Conservation (phyloP, 2,329 filamentous ascomycete species). For the Penicillium sp. region DNA sequence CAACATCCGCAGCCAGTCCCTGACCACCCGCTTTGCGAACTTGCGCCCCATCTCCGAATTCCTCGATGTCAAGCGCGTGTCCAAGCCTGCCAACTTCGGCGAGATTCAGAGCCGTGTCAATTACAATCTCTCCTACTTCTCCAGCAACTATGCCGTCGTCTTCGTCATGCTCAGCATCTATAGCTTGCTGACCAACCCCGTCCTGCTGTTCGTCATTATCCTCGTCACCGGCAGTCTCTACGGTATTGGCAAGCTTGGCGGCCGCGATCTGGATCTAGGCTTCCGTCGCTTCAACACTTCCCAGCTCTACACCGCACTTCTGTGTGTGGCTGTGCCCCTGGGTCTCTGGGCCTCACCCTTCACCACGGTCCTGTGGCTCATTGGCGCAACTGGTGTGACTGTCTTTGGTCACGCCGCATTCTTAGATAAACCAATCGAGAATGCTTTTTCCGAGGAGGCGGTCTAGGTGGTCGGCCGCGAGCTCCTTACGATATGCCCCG, state of each 20-base stretch:
- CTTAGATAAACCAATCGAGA: constrained; percentile 99
- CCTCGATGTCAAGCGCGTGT: constrained; percentile 90
- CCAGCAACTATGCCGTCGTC: constrained; percentile 94
- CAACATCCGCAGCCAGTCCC: constrained; percentile 73
- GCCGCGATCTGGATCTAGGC: constrained; percentile 83
- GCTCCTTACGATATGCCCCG: constrained; percentile 87
- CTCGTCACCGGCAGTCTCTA: constrained; percentile 84
- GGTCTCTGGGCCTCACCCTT: constrained; percentile 84
- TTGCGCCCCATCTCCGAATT: constrained; percentile 90
- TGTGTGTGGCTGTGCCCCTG: constrained; percentile 79
- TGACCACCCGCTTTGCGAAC: constrained; percentile 85
- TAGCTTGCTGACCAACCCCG: constrained; percentile 81
- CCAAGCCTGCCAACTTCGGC: constrained; percentile 86
- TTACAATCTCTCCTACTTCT: constrained; percentile 97
- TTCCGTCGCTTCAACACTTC: constrained; percentile 80
- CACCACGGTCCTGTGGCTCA: constrained; percentile 85
- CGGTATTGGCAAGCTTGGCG: constrained; percentile 85
- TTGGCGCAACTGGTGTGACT: constrained; percentile 89
- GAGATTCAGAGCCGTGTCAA: constrained; percentile 91
- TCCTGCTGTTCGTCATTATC: constrained; percentile 88
- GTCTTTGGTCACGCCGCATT: constrained; percentile 93
- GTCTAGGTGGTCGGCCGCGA: constrained; percentile 99
- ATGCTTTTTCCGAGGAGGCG: constrained; percentile 99
- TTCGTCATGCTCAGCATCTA: constrained; percentile 97
- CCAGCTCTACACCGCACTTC: constrained; percentile 87